Evolutionary conservation across 768 basidiomycete species (phyloP).

Genomic region (Tricholoma hemisulphureum): DNA sequence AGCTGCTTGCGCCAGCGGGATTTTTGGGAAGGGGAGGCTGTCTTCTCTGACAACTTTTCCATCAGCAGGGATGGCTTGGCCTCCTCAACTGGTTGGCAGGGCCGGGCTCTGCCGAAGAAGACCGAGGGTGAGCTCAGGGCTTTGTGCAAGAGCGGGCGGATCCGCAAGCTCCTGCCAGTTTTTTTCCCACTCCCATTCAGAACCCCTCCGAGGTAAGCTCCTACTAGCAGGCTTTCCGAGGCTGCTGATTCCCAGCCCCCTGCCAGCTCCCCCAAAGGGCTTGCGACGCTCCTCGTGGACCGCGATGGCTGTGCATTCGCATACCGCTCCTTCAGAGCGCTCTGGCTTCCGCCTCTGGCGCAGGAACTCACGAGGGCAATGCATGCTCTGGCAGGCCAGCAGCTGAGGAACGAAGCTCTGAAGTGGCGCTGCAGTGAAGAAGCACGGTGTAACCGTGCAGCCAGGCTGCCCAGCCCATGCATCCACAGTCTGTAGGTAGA

Average conservation of each 20-base stretch:
- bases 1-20: neutral
- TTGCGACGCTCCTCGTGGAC: neutral
- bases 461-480: too few species aligned
- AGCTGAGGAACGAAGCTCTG: neutral
- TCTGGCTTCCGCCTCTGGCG: neutral
- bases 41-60: neutral
- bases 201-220: neutral
- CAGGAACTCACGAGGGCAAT: neutral
- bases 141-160: neutral
- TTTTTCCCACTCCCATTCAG: neutral
- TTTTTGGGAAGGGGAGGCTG: neutral
- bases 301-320: neutral
- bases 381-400: neutral
- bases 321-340: neutral
- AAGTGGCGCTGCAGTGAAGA: neutral
- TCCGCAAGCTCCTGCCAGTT: neutral
- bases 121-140: neutral
- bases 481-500: too few species aligned
- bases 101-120: neutral
- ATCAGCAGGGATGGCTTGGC: neutral
- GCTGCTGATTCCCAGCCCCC: too few species aligned
- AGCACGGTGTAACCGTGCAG: neutral
- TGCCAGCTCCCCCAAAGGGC: neutral
- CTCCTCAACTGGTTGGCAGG: neutral
- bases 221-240: neutral